Base-by-base conservation (phyloP, 305 asterid species). In the Euphrasia arctica region DNA sequence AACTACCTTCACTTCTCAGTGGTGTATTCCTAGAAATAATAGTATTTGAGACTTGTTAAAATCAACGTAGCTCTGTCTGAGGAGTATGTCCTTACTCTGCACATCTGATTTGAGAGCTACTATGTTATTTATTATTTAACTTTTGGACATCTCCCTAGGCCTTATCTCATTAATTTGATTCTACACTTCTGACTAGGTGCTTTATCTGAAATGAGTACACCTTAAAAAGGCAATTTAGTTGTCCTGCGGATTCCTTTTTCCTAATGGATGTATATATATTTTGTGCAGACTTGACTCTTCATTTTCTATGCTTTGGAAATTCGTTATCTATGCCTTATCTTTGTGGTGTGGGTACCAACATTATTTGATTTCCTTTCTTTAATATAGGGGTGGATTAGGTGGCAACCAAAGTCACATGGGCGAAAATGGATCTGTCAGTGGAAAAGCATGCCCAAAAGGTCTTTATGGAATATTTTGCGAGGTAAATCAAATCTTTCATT, bases 401-500 rank as follows among this genome's bases (percentile, higher is more conserved):
- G 95, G 91, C 65, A 74, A 72, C 60, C 78, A 79, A 75, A 85
- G 86, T 65, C 65, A 75, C 54, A 68, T 70, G 75, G 99, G 99
- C 15, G 98, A 78, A 70, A 79, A 75, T 74, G 99, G 99, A 67
- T 81, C 96, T 7, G 66, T 94, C 77, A 88, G 89, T 63, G 99
- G 98, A 67, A 91, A 83, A 83, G 86, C 96, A 58, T 94, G 99
- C 68, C 99, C 99, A 13, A 81, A 71, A 77, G 99, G 99, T 63
- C 98, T 94, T 63, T 91, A 85, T 79, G 99, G 99, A 66, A 82
- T 63, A 69, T 94, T 86, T 69, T 94, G 99, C 54, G 81, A 85
- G 96, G 98, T 91, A 80, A 58, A n/a, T n/a, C n/a, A n/a, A n/a
- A 18, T 14, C 8, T n/a, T 70, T 68, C 54, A 68, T 54, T 55